A percentile compares a stretch with the other conserved stretches of the same genome.
phyloP scores from a whole-genome alignment of 441 rosid species.

The Euphorbia celastroides region DNA sequence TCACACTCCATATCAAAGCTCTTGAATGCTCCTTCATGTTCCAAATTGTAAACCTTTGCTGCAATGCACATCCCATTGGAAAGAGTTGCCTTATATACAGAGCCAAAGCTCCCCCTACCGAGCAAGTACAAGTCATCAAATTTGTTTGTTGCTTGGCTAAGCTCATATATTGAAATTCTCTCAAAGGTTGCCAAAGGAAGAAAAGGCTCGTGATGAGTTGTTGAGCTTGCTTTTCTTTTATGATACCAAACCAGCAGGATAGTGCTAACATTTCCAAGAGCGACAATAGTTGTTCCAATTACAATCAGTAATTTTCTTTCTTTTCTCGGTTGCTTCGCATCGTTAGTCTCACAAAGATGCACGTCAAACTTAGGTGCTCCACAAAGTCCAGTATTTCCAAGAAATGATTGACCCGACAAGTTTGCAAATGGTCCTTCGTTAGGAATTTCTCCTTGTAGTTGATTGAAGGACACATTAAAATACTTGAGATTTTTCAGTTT shows the following conservation, averaged over 20 bases:
- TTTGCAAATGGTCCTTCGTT: conserved; percentile 21
- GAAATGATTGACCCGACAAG: conserved; percentile 19
- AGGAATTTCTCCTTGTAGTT: conserved; percentile 31
- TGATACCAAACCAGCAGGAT: not conserved
- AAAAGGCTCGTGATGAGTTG: not conserved
- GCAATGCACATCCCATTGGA: too few species aligned
- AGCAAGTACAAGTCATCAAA: conserved; percentile 13
- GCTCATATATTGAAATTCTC: conserved; percentile 13
- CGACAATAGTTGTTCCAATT: not conserved
- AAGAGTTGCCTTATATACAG: too few species aligned
- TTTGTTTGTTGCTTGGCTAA: conserved; percentile 3
- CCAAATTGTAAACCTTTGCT: too few species aligned
- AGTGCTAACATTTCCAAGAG: not conserved
- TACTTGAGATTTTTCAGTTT: conserved; percentile 4
- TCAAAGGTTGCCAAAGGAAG: not conserved
- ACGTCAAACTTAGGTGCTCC: conserved; percentile 14
- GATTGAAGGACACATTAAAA: conserved; percentile 30
- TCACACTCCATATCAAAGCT: conserved; percentile 6
- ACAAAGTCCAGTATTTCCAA: conserved; percentile 22
- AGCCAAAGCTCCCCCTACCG: conserved; percentile 16
- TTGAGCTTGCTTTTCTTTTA: not conserved
- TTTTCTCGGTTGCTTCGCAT: not conserved
- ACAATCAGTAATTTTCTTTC: not conserved
- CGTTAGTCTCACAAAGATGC: conserved; percentile 10
- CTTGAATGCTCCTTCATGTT: not conserved